A percentile compares a stretch with the other conserved stretches of the same genome.
Conservation (phyloP, 208 protist species). For the Leishmania martiniquensis region DNA sequence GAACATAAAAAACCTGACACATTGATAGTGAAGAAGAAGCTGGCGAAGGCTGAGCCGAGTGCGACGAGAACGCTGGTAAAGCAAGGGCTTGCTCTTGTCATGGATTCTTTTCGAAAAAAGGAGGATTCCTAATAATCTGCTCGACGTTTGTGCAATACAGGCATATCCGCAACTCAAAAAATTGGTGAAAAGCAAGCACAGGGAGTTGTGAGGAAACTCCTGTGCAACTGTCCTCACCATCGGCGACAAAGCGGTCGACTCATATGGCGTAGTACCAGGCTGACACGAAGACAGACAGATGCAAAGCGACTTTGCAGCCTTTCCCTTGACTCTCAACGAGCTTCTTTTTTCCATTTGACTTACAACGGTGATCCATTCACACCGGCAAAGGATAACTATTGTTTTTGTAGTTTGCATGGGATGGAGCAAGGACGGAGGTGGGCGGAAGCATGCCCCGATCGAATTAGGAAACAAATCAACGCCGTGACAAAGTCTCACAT, state of each 20-base stretch:
- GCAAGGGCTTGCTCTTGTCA: conserved; percentile 31
- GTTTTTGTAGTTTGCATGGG: neutral
- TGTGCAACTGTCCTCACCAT: neutral
- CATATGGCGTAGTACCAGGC: neutral
- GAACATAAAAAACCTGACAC: neutral
- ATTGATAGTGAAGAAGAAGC: neutral
- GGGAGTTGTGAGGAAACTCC: neutral
- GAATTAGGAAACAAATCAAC: conserved; percentile 11
- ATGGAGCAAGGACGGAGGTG: neutral
- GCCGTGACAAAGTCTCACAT: neutral
- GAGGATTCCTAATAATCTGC: neutral
- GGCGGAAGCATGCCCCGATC: conserved; percentile 20
- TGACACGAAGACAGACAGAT: neutral
- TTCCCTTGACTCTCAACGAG: neutral
- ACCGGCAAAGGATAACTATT: neutral
- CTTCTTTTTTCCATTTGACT: neutral
- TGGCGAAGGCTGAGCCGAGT: conserved; percentile 16
- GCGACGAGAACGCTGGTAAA: conserved; percentile 23
- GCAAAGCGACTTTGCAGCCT: neutral
- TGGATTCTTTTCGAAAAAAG: conserved; percentile 10
- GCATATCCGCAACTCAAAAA: neutral
- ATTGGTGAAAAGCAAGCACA: neutral
- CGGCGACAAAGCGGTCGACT: neutral
- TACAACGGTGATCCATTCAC: too few species aligned
- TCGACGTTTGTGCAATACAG: conserved; percentile 1